These are phyloP conservation scores for Catunica adiposa DNA, from an alignment of 2,329 filamentous ascomycete genomes.

Conservation along the genomic window DNA sequence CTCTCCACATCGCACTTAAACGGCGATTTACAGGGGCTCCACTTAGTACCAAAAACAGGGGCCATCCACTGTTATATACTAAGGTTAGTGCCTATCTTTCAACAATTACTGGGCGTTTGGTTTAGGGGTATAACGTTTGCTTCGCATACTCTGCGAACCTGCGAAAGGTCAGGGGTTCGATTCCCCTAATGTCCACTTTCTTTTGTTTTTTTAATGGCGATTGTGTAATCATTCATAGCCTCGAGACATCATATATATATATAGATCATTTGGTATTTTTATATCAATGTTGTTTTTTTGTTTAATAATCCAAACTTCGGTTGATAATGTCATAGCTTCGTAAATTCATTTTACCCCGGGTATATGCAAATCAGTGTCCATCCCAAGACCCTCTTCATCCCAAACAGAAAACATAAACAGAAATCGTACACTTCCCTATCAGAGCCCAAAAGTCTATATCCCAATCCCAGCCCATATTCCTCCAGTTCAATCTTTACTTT, in stretches of 20 bases:
- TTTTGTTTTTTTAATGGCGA: background rate
- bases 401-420: background rate
- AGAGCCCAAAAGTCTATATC: background rate
- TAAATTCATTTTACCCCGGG: background rate
- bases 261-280: no score
- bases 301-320: background rate
- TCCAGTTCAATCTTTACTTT: background rate
- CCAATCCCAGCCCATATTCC: background rate
- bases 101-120: constrained; percentile 8
- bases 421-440: background rate
- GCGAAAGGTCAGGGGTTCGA: constrained; percentile 15
- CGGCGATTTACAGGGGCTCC: no score
- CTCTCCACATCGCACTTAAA: no score
- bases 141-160: constrained; percentile 13
- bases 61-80: no score
- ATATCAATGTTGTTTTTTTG: no score
- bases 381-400: background rate
- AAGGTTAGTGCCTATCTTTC: background rate
- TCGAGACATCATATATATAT: no score
- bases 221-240: no score
- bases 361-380: background rate
- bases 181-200: constrained; percentile 12
- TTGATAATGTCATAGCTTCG: background rate
- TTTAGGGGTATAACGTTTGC: constrained; percentile 15
- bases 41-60: no score